Base-by-base conservation (phyloP, 1,284 basidiomycete genomes). In the Leccinum ponderosum region DNA sequence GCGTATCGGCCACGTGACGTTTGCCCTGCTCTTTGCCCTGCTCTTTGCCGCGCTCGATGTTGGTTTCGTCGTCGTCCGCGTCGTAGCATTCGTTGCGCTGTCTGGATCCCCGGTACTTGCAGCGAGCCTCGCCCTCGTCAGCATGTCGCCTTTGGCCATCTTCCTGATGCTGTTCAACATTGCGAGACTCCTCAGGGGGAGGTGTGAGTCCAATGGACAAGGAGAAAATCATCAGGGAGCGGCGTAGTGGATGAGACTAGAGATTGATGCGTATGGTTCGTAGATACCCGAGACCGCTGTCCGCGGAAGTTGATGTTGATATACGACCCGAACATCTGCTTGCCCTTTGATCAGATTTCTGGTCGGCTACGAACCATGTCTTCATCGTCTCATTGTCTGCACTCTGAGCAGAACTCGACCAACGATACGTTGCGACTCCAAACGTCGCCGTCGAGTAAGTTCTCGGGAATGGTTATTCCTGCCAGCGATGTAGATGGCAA, bases 41-140 rank as follows among this genome's bases (percentile, higher is more conserved):
- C 22, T 70, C 3, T 54, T 73, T 47, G 61, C 47, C 0, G 4
- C 64, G 20, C 69, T 70, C 44, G 71, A 70, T 33, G 14, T 70
- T 39, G 69, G 68, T 2, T 57, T 44, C 17, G 15, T 67, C 42
- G n/a, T 68, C 35, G 59, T 73, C 14, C 69, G 62, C 42, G 11
- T 71, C 14, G 50, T 57, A 0, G 64, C 47, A 29, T 11, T 73
- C 8, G 44, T 61, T 44, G 48, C 50, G 1, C 37, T 72, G 37
- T 67, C 65, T 3, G 55, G 52, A 25, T 62, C 64, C 5, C 61
- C 69, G 53, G 51, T 25, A 1, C 54, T 73, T 17, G 63, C 66
- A 2, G 29, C 52, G 17, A 56, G 57, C 20, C 58, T 75, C 11
- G 60, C 57, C 9, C 42, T 75, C 14, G 6, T 67, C 53, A 68